phyloP scores from a whole-genome alignment of 495 filamentous ascomycete species.

The Penicillium dipodomyicola region DNA sequence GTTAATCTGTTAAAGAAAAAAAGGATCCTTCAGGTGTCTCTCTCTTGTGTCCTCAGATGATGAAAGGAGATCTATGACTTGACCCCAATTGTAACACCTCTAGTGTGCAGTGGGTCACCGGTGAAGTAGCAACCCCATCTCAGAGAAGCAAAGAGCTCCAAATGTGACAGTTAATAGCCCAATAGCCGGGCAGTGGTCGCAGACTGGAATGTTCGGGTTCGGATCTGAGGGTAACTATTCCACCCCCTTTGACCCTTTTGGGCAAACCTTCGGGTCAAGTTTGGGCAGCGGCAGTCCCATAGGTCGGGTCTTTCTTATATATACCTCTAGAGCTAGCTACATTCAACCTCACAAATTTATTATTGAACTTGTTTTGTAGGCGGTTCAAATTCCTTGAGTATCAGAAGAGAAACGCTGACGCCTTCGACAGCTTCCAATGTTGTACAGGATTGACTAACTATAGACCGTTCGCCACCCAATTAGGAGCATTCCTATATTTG shows the following conservation, averaged over 20 bases:
- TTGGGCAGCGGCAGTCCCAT: neutral
- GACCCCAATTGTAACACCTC: neutral
- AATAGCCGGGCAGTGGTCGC: neutral
- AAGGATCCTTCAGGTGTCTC: neutral
- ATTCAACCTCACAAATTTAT: neutral
- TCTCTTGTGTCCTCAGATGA: neutral
- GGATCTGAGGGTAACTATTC: neutral
- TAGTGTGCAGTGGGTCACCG: neutral
- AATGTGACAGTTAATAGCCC: too few species aligned
- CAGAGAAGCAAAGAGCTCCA: neutral
- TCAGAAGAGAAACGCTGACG: neutral
- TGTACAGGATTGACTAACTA: constrained; percentile 35
- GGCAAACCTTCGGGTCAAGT: neutral
- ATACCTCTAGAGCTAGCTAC: neutral
- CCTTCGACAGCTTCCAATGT: neutral
- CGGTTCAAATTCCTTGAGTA: neutral
- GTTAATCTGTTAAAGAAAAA: neutral
- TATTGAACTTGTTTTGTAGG: neutral
- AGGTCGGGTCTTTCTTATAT: neutral
- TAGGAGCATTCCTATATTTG: constrained; percentile 53
- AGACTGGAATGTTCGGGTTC: neutral
- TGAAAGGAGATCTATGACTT: neutral
- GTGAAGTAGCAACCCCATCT: neutral
- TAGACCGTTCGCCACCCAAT: constrained; percentile 49
- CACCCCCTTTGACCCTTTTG: neutral